Percentiles rank a stretch among this genome's conserved stretches.
Evolutionary conservation across 73 alveolate species (phyloP).

Genomic region (Tetrahymena borealis): DNA sequence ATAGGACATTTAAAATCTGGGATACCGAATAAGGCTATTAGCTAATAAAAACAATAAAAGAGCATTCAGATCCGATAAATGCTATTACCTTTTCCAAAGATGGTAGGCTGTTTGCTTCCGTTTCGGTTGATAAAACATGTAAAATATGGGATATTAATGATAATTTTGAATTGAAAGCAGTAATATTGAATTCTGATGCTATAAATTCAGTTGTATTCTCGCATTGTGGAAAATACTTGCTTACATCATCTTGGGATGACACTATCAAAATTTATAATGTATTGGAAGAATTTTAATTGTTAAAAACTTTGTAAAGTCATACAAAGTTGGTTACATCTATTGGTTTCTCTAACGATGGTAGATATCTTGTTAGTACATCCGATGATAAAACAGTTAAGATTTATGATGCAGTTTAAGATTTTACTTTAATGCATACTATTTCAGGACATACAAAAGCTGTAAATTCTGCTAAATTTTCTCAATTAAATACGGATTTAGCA

Average conservation of each 20-base stretch:
- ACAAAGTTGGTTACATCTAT: neutral
- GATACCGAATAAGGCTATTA: neutral
- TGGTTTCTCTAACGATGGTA: neutral
- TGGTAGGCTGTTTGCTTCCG: neutral
- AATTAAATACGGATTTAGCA: neutral
- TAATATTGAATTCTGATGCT: neutral
- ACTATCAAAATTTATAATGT: neutral
- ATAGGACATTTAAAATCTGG: neutral
- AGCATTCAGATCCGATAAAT: neutral
- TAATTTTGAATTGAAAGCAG: neutral
- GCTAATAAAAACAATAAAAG: neutral
- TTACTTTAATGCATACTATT: neutral
- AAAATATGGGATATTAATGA: neutral
- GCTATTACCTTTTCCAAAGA: neutral
- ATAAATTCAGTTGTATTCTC: neutral
- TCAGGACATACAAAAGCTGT: neutral
- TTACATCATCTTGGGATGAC: neutral
- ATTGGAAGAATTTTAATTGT: neutral
- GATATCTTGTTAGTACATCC: neutral
- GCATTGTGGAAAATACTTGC: neutral
- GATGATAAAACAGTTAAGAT: neutral
- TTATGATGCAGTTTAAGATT: neutral
- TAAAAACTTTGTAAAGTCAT: neutral
- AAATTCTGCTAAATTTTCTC: neutral
- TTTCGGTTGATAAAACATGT: neutral